Evolutionary conservation across 2,329 filamentous ascomycete species (phyloP).

Genomic region (Exophiala aquamarina): DNA sequence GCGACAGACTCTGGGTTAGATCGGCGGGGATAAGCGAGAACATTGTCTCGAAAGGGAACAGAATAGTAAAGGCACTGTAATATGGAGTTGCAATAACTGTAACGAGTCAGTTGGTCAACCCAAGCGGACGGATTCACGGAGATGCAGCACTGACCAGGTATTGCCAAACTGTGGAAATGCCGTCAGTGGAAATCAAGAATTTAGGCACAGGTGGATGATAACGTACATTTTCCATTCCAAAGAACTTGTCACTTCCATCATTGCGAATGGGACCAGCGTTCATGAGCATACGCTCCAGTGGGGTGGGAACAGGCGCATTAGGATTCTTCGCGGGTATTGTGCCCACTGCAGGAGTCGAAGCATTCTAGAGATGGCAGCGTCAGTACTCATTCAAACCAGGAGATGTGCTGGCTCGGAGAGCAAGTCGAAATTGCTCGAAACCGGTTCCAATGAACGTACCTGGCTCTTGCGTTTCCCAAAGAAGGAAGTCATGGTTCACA

Average conservation of each 20-base stretch:
- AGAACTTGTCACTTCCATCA: conserved; percentile 97
- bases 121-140: conserved; percentile 16
- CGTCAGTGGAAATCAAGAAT: conserved; percentile 34
- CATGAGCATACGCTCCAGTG: conserved; percentile 72
- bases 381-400: too few relatives aligned
- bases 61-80: conserved; percentile 97
- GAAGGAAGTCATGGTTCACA: conserved; percentile 50
- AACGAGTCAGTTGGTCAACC: conserved; percentile 29
- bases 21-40: conserved; percentile 82
- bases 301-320: conserved; percentile 56
- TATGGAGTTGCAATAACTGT: conserved; percentile 97
- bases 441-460: conserved; percentile 7
- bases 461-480: conserved; percentile 54
- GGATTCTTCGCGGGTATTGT: conserved; percentile 54
- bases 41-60: conserved; percentile 86
- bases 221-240: conserved; percentile 94
- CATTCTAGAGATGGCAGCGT: conserved; percentile 24
- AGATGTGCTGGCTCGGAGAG: too few relatives aligned
- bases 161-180: conserved; percentile 75
- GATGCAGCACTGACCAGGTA: conserved; percentile 70
- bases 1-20: conserved; percentile 70
- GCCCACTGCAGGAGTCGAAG: conserved; percentile 14
- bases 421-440: too few relatives aligned
- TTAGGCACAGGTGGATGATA: conserved; percentile 13
- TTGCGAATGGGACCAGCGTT: conserved; percentile 76